A percentile compares a stretch with the other conserved stretches of the same genome.
Evolutionary conservation across 441 rosid genomes (phyloP).

Genomic region (Mallotus japonicus): DNA sequence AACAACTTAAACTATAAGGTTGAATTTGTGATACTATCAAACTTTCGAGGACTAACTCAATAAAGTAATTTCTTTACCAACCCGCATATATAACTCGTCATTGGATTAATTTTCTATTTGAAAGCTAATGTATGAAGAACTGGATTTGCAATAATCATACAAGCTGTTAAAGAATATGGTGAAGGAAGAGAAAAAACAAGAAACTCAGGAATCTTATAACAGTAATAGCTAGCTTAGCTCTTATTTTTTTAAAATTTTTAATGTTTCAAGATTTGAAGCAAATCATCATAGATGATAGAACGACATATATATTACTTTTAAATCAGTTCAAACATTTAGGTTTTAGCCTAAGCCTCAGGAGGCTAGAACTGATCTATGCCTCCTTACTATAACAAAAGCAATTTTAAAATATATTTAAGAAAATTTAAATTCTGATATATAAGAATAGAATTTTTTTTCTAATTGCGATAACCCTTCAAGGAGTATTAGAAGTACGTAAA

Average conservation of each 20-base stretch:
- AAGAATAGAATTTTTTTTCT: no score
- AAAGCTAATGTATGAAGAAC: conserved; percentile 9
- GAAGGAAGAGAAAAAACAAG: conserved; percentile 26
- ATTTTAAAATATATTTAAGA: no score
- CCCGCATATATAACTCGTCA: conserved; percentile 27
- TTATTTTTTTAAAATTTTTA: no score
- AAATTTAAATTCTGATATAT: no score
- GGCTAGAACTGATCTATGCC: no score
- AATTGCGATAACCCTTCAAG: no score
- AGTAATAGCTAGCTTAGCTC: not conserved
- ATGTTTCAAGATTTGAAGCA: not conserved
- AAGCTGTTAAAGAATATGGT: conserved; percentile 19
- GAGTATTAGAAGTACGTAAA: no score
- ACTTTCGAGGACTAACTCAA: not conserved
- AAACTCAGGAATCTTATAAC: not conserved
- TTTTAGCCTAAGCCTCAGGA: no score
- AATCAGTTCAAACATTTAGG: no score
- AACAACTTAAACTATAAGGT: not conserved
- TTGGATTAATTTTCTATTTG: conserved; percentile 17
- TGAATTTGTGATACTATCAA: not conserved
- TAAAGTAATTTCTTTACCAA: not conserved
- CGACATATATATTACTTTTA: no score
- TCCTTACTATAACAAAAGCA: no score
- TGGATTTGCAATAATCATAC: conserved; percentile 14
- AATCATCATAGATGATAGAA: not conserved